Evolutionary conservation across 768 basidiomycete species (phyloP), one percentile per base, ranked within the genome.

Genomic region (Russula olivacea): DNA sequence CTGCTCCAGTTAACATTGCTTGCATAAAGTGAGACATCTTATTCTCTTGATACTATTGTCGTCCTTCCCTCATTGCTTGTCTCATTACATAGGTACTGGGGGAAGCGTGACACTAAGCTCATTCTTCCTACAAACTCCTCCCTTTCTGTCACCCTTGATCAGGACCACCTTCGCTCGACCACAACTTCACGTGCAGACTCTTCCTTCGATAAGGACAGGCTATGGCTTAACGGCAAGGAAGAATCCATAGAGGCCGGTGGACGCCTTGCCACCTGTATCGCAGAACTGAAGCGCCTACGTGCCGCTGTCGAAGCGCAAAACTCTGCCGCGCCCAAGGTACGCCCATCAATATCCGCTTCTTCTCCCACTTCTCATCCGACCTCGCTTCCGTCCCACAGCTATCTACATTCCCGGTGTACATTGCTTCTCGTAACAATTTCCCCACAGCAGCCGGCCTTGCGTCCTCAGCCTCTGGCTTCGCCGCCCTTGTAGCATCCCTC

Each of bases 111-210:
- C 76, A 95, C 93, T 4, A 83, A 87, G 69, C 85, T 98, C 66
- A 98, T 98, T 73, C 80, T 99, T 61, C 97, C 97, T 49, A 98
- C 94, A 66, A 99, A 99, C 77, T 93, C 93, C 0, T 98, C 96
- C 11, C 84, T 99, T n/a, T 98, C 95, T 8, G 91, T 98, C 53
- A 98, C 97, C 2, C 88, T 99, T 66, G 89, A 89, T 71, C 97
- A 98, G 75, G 94, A 98, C 76, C 91, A 98, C 70, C 83, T 99
- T 11, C 83, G 92, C 63, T 91, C 92, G 1, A 96, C 93, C 9
- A 99, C 97, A 3, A 93, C 95, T 1, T 92, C 93, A 5, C 86
- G 92, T 25, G 88, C 89, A 2, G 90, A 93, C 70, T 76, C 86
- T 0, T 77, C 81, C 1, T 95, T 93, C 71, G 73, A 79, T 28